Conservation (phyloP, 2,329 filamentous ascomycete genomes). For the Neonectria punicea region DNA sequence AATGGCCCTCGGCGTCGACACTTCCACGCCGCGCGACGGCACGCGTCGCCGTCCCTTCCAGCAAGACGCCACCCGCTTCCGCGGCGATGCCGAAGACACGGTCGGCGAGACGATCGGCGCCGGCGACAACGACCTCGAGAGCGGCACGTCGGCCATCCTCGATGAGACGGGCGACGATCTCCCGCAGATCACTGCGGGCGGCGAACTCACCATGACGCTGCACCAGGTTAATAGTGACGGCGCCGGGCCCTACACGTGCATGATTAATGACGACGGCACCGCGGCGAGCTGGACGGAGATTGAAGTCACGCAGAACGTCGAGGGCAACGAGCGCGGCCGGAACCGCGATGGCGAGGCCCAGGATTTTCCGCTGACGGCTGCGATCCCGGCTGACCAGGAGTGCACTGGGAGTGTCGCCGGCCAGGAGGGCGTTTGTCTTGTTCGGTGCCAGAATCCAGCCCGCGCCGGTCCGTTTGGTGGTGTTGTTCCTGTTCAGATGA, state of each 20-base stretch:
- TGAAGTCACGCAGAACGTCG: conserved; percentile 58
- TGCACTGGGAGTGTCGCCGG: conserved; percentile 71
- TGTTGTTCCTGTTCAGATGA: conserved; percentile 66
- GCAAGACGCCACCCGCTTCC: conserved; percentile 72
- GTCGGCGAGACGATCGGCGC: conserved; percentile 68
- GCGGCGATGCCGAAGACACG: conserved; percentile 60
- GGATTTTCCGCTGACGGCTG: conserved; percentile 65
- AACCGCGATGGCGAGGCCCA: conserved; percentile 54
- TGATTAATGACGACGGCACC: conserved; percentile 71
- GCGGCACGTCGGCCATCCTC: conserved; percentile 68
- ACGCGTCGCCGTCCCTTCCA: conserved; percentile 71
- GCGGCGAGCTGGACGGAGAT: conserved; percentile 52
- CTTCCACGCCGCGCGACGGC: conserved; percentile 69
- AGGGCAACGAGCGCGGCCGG: conserved; percentile 47
- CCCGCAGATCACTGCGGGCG: conserved; percentile 68
- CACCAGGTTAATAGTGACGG: conserved; percentile 41
- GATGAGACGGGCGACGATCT: conserved; percentile 64
- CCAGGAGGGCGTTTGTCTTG: conserved; percentile 69
- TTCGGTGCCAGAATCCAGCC: conserved; percentile 70
- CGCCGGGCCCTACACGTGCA: conserved; percentile 68
- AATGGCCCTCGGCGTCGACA: conserved; percentile 62
- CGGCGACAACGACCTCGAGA: conserved; percentile 66
- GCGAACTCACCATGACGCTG: conserved; percentile 68
- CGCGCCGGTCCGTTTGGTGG: conserved; percentile 71
- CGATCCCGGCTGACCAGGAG: conserved; percentile 63